Conservation (phyloP, 192 early-diverging fungal species). For the Backusella psychrophila region DNA sequence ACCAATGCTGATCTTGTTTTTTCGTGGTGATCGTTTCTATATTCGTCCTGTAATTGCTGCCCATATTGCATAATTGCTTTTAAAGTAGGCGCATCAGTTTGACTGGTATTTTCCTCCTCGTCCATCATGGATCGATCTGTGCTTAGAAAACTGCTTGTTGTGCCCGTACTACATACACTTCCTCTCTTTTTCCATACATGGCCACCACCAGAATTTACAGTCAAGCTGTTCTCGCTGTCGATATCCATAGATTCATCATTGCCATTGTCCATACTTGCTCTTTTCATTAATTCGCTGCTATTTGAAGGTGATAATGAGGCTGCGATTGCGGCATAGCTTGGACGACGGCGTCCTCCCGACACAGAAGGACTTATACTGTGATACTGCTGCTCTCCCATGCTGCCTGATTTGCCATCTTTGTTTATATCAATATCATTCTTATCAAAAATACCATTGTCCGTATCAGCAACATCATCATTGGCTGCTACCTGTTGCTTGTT, state of each 20-base stretch:
- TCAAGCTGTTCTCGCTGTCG: neutral
- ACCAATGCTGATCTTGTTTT: conserved; percentile 6
- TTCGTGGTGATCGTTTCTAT: conserved; percentile 21
- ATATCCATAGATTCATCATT: conserved; percentile 3
- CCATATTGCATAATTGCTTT: conserved; percentile 47
- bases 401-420: neutral
- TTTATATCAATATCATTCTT: neutral
- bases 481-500: neutral
- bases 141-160: neutral
- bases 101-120: neutral
- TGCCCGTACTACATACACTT: neutral
- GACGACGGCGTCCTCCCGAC: neutral
- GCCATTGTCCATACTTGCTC: neutral
- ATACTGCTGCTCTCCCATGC: neutral
- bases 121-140: neutral
- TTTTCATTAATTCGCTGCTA: neutral
- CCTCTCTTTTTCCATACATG: neutral
- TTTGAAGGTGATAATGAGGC: conserved; percentile 13
- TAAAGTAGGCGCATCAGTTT: neutral
- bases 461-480: neutral
- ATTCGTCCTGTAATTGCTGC: conserved; percentile 52
- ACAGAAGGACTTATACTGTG: neutral
- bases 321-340: conserved; percentile 27
- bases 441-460: neutral
- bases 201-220: neutral